Evolutionary conservation across 2,329 filamentous ascomycete species (phyloP).

Genomic region (Fusarium lyarnte): DNA sequence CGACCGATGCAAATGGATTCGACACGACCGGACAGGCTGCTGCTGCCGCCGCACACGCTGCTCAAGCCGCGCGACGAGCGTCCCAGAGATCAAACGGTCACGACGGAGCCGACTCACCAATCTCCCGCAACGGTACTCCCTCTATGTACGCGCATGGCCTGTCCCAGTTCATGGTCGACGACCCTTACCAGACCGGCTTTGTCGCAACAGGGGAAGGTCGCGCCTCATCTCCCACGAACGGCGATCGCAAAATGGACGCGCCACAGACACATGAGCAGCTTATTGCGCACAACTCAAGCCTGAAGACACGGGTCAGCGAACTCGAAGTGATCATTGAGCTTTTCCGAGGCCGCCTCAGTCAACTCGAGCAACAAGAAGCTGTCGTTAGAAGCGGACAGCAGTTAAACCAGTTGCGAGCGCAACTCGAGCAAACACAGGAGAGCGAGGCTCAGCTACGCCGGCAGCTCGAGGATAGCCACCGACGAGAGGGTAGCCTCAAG

Average conservation of each 20-base stretch:
- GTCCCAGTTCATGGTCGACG: slow-evolving; percentile 80
- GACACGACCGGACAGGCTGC: slow-evolving; percentile 59
- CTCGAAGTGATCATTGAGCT: slow-evolving; percentile 93
- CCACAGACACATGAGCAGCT: slow-evolving; percentile 84
- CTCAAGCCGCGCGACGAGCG: slow-evolving; percentile 64
- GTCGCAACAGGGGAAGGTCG: slow-evolving; percentile 62
- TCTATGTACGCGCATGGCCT: slow-evolving; percentile 79
- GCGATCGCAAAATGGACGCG: slow-evolving; percentile 72
- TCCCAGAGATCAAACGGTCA: slow-evolving; percentile 80
- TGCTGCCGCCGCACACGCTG: slow-evolving; percentile 64
- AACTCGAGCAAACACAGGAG: slow-evolving; percentile 60
- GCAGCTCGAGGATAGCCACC: slow-evolving; percentile 79
- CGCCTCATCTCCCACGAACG: slow-evolving; percentile 60
- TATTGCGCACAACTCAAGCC: slow-evolving; percentile 79
- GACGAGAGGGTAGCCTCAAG: slow-evolving; percentile 83
- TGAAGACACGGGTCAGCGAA: slow-evolving; percentile 96
- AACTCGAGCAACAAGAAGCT: slow-evolving; percentile 81
- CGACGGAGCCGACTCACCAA: slow-evolving; percentile 79
- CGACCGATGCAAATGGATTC: slow-evolving; percentile 67
- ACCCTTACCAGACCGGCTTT: slow-evolving; percentile 70
- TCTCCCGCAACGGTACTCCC: slow-evolving; percentile 83
- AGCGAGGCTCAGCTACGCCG: slow-evolving; percentile 60
- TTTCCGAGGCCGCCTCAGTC: slow-evolving; percentile 78
- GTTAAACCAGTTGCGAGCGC: slow-evolving; percentile 64
- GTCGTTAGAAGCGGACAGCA: slow-evolving; percentile 70